Base-by-base conservation (phyloP, 2,329 filamentous ascomycete species). In the Colletotrichum orbiculare region DNA sequence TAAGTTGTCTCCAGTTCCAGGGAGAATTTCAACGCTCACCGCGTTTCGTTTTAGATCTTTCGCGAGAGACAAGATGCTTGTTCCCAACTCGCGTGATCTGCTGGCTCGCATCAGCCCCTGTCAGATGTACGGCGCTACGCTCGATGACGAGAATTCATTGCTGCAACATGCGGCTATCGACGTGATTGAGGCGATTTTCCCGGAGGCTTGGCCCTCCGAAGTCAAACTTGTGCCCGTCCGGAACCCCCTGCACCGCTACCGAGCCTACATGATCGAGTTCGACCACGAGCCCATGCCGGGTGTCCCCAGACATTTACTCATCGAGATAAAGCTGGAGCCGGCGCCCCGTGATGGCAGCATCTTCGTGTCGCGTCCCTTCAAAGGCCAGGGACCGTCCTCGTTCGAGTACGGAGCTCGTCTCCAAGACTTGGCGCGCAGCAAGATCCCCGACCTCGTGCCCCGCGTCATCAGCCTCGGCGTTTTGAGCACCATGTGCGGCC, bases 381-480 rank as follows among this genome's bases (percentile, higher is more conserved):
- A 35, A 34, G 7, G 42, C 37, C 12, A 46, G 7, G 37, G 17
- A 8, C 7, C 25, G 6, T 45, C 55, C 38, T 35, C 10, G 0
- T 59, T 59, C 8, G 38, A 52, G 33, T 7, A 35, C 13, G 55
- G 37, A 10, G 55, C 46, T 8, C 55, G 55, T 15, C 10, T 49
- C 4, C 55, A 59, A 34, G 55, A 59, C n/a, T 33, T 59, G 7
- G 55, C 55, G 4, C 55, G 47, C 37, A 17, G 38, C 17, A 43
- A 35, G 25, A 34, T 59, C 33, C 47, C 46, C 4, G 10, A 38
- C 7, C 46, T 37, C 17, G 55, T 59, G 15, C 55, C 55, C 7
- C 55, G 47, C 55, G 55, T 52, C 46, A 50, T 59, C 33, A 38
- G 55, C 25, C 25, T 52, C 25, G 46, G 55, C 25, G 9, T 50